Evolutionary conservation across 176 grass and related monocot species (phyloP).

Genomic region (Thinopyrum elongatum): DNA sequence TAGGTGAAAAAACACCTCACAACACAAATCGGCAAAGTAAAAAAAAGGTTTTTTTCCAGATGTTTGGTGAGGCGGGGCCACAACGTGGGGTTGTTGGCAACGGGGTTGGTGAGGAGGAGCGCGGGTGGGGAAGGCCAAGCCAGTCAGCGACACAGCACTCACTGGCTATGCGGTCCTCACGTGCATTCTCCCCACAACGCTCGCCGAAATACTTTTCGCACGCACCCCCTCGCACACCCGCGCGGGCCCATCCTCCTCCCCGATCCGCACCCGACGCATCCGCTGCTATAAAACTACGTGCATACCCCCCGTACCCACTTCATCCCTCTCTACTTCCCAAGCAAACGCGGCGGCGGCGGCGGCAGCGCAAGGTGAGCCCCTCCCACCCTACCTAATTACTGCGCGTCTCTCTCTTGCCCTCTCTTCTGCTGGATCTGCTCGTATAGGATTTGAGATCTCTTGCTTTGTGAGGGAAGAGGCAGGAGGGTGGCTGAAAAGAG

Average conservation of each 20-base stretch:
- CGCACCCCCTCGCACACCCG: not conserved
- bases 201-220: constrained; percentile 14
- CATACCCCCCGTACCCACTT: not conserved
- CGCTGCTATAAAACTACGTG: constrained; percentile 22
- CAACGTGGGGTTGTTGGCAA: constrained; percentile 2
- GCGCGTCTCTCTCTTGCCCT: not conserved
- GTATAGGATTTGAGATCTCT: not conserved
- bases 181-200: not conserved
- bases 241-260: not conserved
- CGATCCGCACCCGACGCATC: constrained; percentile 15
- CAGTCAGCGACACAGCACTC: constrained; percentile 4
- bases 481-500: not conserved
- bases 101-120: not conserved
- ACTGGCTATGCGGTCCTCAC: constrained; percentile 9
- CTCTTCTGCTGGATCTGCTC: not conserved
- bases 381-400: not conserved
- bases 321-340: not conserved
- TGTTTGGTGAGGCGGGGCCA: not conserved
- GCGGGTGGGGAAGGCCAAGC: not conserved
- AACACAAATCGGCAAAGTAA: constrained; percentile 1
- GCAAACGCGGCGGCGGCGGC: not conserved
- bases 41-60: not conserved
- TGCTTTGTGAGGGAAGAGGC: not conserved
- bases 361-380: constrained; percentile 5
- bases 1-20: not conserved